phyloP scores from a whole-genome alignment of 257 asterid species.

The Anisodus acutangulus region DNA sequence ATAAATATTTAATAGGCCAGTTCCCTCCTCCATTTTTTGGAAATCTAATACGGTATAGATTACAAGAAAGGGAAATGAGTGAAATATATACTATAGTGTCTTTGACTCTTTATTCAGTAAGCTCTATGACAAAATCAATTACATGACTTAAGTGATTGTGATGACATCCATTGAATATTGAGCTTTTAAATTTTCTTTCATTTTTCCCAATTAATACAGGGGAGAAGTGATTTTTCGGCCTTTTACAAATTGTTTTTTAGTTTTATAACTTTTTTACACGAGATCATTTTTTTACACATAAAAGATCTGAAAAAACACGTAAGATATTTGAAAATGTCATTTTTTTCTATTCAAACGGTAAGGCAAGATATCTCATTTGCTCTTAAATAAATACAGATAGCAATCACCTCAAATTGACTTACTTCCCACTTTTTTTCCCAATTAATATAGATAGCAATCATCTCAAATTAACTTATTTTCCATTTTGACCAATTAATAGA shows the following conservation, averaged over 20 bases:
- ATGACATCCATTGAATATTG: background rate
- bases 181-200: background rate
- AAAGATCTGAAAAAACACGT: no score
- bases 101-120: no score
- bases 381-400: no score
- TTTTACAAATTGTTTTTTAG: no score
- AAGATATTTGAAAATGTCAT: no score
- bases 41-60: background rate
- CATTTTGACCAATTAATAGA: background rate
- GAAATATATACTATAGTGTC: background rate
- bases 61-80: background rate
- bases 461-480: background rate
- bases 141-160: background rate
- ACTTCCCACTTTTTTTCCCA: background rate
- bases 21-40: background rate
- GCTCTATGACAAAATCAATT: background rate
- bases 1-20: background rate
- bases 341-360: no score
- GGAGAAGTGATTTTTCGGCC: no score
- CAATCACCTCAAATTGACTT: background rate
- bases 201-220: background rate
- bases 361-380: no score
- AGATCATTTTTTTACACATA: no score
- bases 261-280: no score
- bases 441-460: background rate